Evolutionary conservation across 306 rosid species (phyloP).

Genomic region (Cicer pinnatifidum): DNA sequence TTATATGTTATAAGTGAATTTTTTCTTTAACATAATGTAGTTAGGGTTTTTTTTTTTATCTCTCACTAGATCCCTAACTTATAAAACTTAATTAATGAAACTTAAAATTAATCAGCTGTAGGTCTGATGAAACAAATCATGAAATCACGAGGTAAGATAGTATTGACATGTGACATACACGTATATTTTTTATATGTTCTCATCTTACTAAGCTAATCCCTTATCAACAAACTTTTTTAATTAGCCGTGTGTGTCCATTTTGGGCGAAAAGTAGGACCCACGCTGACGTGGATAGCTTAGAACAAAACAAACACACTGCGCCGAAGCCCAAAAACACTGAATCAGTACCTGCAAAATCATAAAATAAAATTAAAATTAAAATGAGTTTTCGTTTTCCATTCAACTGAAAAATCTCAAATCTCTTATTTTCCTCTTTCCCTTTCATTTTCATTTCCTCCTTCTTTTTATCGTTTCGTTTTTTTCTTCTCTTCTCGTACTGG

Average conservation of each 20-base stretch:
- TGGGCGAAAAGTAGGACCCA: slow-evolving; percentile 35
- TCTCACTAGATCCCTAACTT: too few species aligned
- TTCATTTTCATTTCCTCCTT: neutral
- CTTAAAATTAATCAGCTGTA: too few species aligned
- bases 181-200: too few species aligned
- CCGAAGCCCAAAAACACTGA: slow-evolving; percentile 48
- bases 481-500: neutral
- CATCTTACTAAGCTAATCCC: neutral
- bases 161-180: too few species aligned
- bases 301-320: slow-evolving; percentile 49
- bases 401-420: slow-evolving; percentile 48
- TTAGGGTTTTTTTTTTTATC: too few species aligned
- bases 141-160: too few species aligned
- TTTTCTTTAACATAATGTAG: too few species aligned
- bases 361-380: neutral
- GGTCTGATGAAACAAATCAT: too few species aligned
- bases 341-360: slow-evolving; percentile 36
- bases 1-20: too few species aligned
- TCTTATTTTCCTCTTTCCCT: slow-evolving; percentile 30
- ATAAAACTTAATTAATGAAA: too few species aligned
- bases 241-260: slow-evolving; percentile 42
- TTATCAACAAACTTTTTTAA: slow-evolving; percentile 20
- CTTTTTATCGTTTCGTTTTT: neutral
- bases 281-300: slow-evolving; percentile 54
- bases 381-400: slow-evolving; percentile 6